A percentile compares a stretch with the other conserved stretches of the same genome.
These are phyloP conservation scores for Ceratorhiza oryzae-sativae DNA, from an alignment of 1,284 basidiomycete genomes.

Conservation along the genomic window DNA sequence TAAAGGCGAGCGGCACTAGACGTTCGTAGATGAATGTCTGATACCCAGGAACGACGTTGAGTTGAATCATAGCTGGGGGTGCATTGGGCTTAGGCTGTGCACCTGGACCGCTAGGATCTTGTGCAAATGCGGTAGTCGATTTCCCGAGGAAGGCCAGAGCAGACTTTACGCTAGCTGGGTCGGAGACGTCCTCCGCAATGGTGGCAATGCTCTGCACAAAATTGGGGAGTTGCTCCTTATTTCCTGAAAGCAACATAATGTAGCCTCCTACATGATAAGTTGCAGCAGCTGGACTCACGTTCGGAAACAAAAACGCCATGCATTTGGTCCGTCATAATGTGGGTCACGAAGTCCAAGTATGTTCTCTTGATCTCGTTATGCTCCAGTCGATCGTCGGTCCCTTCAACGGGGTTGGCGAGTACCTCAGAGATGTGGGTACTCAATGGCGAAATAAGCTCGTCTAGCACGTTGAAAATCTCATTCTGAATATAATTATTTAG, in stretches of 20 bases:
- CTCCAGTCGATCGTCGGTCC: constrained; percentile 88
- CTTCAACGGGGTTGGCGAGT: constrained; percentile 82
- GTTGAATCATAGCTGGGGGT: constrained; percentile 41
- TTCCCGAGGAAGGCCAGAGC: constrained; percentile 83
- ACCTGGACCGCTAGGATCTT: constrained; percentile 29
- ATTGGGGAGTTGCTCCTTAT: constrained; percentile 55
- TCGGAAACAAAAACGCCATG: constrained; percentile 87
- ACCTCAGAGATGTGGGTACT: constrained; percentile 83
- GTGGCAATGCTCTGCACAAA: constrained; percentile 68
- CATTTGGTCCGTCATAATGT: constrained; percentile 81
- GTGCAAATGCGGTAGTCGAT: constrained; percentile 49
- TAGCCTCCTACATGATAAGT: neutral
- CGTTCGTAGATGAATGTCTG: constrained; percentile 92
- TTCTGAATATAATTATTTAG: constrained; percentile 56
- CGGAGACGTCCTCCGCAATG: constrained; percentile 76
- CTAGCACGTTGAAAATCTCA: constrained; percentile 84
- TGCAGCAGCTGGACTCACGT: constrained; percentile 60
- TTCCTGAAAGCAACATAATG: constrained; percentile 36
- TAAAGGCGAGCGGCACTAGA: constrained; percentile 83
- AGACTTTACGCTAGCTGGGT: constrained; percentile 77
- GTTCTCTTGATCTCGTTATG: constrained; percentile 90
- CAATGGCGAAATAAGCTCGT: constrained; percentile 89
- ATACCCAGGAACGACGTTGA: constrained; percentile 82
- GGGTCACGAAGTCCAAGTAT: constrained; percentile 86
- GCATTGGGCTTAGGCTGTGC: constrained; percentile 27